Percentiles rank a stretch among this genome's conserved stretches.
These are phyloP conservation scores for Eucalyptus sp. DNA, from an alignment of 345 rosid genomes.

Conservation along the genomic window DNA sequence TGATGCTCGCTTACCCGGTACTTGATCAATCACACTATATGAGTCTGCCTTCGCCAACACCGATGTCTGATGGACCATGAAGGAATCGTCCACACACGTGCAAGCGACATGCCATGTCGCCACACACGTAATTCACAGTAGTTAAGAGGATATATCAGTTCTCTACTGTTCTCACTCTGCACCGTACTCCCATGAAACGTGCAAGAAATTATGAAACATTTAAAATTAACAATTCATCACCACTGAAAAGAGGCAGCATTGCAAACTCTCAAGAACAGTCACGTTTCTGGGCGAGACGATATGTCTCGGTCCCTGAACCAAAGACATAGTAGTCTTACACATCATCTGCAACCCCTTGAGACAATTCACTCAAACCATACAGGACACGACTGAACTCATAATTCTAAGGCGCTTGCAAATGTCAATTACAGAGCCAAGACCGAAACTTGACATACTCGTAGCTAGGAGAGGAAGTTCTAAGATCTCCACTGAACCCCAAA, in stretches of 20 bases:
- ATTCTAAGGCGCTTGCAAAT: neutral
- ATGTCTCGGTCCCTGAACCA: neutral
- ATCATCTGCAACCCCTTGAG: neutral
- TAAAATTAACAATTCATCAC: neutral
- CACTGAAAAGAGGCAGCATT: neutral
- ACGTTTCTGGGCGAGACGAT: neutral
- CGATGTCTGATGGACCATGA: neutral
- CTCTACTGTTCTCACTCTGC: neutral
- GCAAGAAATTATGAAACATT: neutral
- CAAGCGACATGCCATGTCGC: neutral
- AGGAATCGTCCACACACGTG: neutral
- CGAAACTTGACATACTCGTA: neutral
- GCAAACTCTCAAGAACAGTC: neutral
- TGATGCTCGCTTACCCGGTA: neutral
- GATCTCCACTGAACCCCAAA: constrained; percentile 47
- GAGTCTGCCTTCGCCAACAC: neutral
- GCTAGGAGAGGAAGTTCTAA: neutral
- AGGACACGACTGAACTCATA: neutral
- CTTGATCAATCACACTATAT: neutral
- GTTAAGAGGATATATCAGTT: neutral
- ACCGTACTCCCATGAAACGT: neutral
- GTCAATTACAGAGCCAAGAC: constrained; percentile 2
- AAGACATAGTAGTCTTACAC: neutral
- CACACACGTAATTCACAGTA: neutral
- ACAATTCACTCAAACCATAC: neutral